Evolutionary conservation across 73 alveolate species (phyloP).

Genomic region (Tetrahymena thermophila): DNA sequence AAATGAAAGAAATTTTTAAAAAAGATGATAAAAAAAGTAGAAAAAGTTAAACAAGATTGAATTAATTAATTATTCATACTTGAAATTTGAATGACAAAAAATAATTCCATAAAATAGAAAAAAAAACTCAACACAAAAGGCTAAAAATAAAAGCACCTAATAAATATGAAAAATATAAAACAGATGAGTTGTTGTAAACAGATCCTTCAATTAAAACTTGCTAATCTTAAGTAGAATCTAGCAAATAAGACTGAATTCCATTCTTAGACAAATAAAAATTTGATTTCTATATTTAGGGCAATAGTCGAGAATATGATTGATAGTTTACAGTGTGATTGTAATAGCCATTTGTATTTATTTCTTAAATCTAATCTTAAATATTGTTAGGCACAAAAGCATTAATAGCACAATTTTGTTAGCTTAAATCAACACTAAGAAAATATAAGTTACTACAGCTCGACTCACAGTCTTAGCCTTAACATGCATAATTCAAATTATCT

Average conservation of each 20-base stretch:
- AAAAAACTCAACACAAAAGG: neutral
- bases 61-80: no score
- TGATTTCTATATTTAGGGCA: neutral
- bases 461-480: neutral
- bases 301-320: neutral
- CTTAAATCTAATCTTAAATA: neutral
- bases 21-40: neutral
- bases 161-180: neutral
- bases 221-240: neutral
- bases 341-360: neutral
- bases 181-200: neutral
- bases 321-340: neutral
- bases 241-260: neutral
- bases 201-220: neutral
- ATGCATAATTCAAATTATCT: neutral
- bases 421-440: neutral
- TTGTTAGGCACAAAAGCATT: neutral
- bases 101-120: neutral
- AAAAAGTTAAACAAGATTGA: neutral
- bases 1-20: no score
- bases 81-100: neutral
- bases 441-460: neutral
- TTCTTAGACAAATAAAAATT: neutral
- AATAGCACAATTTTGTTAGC: neutral
- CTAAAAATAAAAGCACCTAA: neutral